Evolutionary conservation across 306 rosid species (phyloP), one percentile per base, ranked within the genome.

Genomic region (Mimosa bimucronata): DNA sequence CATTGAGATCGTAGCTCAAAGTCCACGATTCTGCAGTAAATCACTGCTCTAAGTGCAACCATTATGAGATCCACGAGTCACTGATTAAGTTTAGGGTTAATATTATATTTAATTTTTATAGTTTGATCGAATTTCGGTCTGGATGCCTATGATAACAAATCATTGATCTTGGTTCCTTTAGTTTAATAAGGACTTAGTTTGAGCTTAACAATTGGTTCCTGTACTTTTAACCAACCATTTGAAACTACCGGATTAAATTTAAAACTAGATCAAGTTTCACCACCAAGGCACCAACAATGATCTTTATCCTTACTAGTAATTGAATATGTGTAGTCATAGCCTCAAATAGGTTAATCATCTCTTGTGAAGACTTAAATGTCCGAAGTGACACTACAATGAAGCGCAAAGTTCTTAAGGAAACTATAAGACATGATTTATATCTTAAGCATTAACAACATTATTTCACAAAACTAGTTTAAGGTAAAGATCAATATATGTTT

Each of bases 1-100:
- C 81, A 75, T 76, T 65, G 74, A 76, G 85, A 79, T 79, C 34
- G 42, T 40, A 26, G 69, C 31, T 48, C 42, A 83, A 84, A 81
- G 73, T 71, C 69, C 79, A 85, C 28, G 68, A 71, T 76, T 74
- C 69, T 79, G 26, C 68, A 79, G 77, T 75, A 73, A 64, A 62
- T 73, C 42, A 84, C 44, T 84, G 73, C 72, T 77, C 77, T 66
- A 31, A 65, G 80, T 75, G 80, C 37, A 61, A 64, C 70, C 62
- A 74, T 31, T 52, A 73, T 71, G 64, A 73, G 83, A 80, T 38
- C 60, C 78, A 79, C 28, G 23, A 0, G 19, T 50, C 38, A 34
- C 38, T 6, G 5, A 6, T 34, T 34, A 34, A 3, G 5, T 34
- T 34, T 34, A 6, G 38, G 38, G 38, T 34, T 0, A 34, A 34